Evolutionary conservation across 2,329 filamentous ascomycete genomes (phyloP).

Genomic region (Cercospora zeina): DNA sequence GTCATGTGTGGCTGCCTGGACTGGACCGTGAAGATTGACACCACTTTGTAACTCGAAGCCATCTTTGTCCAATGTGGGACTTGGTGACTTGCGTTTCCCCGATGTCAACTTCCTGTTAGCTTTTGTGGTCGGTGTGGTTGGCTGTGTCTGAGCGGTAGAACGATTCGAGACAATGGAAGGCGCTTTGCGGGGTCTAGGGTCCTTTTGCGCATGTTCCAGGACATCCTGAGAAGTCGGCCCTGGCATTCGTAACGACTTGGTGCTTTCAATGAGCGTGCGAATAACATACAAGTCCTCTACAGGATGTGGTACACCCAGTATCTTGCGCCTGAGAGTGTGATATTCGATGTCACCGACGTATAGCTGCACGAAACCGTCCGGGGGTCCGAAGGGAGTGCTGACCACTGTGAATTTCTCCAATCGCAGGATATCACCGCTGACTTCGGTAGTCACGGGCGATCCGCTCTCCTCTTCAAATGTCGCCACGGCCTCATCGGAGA

Average conservation of each 20-base stretch:
- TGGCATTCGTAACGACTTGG: slow-evolving; percentile 27
- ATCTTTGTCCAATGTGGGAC: slow-evolving; percentile 28
- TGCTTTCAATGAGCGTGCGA: slow-evolving; percentile 26
- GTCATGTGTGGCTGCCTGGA: slow-evolving; percentile 13
- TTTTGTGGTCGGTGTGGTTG: background rate
- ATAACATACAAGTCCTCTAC: slow-evolving; percentile 29
- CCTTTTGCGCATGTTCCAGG: background rate
- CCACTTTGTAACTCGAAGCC: slow-evolving; percentile 34
- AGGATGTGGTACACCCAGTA: slow-evolving; percentile 25
- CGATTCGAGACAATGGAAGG: background rate
- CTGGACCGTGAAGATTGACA: slow-evolving; percentile 34
- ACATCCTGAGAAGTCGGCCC: slow-evolving; percentile 10
- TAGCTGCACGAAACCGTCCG: slow-evolving; percentile 33
- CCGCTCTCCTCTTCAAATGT: slow-evolving; percentile 32
- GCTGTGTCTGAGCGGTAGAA: background rate
- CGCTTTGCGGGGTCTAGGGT: background rate
- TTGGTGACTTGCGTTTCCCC: slow-evolving; percentile 17
- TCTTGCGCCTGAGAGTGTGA: slow-evolving; percentile 32
- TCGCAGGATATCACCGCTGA: slow-evolving; percentile 34
- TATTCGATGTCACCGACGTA: slow-evolving; percentile 35
- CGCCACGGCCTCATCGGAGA: slow-evolving; percentile 30
- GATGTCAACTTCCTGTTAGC: background rate
- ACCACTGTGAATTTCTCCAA: slow-evolving; percentile 31
- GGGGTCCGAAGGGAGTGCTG: slow-evolving; percentile 34
- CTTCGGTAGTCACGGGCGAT: slow-evolving; percentile 26